A percentile compares a stretch with the other conserved stretches of the same genome.
These are phyloP conservation scores for Myxozyma sirexii DNA, from an alignment of 805 yeast genomes.

Conservation along the genomic window DNA sequence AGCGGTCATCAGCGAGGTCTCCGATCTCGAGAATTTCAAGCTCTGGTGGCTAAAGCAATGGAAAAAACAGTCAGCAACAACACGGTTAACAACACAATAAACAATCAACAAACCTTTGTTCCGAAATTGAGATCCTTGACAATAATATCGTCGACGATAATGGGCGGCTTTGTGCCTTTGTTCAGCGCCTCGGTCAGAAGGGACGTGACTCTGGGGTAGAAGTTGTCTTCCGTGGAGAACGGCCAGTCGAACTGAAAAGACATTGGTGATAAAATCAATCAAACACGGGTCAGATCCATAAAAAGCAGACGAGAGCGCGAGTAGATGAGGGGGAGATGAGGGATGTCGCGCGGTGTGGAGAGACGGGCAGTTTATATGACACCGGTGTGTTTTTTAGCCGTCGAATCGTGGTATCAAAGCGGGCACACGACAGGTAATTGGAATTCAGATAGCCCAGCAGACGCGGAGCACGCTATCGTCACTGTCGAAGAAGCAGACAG, in stretches of 20 bases:
- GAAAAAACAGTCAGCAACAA: background rate
- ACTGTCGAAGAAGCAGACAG: background rate
- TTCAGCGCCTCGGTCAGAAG: constrained; percentile 72
- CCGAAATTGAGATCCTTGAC: constrained; percentile 77
- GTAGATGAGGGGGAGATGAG: background rate
- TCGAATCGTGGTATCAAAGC: too few species aligned
- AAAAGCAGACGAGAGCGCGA: background rate
- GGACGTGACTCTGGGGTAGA: constrained; percentile 63
- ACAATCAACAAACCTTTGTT: constrained; percentile 45
- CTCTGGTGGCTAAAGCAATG: constrained; percentile 52
- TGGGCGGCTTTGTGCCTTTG: constrained; percentile 67
- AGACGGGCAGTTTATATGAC: too few species aligned
- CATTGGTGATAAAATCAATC: constrained; percentile 47
- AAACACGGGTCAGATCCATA: background rate
- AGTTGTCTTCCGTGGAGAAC: constrained; percentile 65
- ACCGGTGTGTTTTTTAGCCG: too few species aligned
- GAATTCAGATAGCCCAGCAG: too few species aligned
- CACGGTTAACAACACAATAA: background rate
- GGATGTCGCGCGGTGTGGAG: too few species aligned
- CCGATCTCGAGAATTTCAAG: constrained; percentile 83
- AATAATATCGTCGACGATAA: constrained; percentile 66
- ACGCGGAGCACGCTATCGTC: too few species aligned
- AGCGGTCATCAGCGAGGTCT: constrained; percentile 72
- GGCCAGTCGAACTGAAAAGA: constrained; percentile 81
- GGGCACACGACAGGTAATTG: too few species aligned